Base-by-base conservation (phyloP, 805 yeast genomes). In the Vanderwaltozyma tropicalis region DNA sequence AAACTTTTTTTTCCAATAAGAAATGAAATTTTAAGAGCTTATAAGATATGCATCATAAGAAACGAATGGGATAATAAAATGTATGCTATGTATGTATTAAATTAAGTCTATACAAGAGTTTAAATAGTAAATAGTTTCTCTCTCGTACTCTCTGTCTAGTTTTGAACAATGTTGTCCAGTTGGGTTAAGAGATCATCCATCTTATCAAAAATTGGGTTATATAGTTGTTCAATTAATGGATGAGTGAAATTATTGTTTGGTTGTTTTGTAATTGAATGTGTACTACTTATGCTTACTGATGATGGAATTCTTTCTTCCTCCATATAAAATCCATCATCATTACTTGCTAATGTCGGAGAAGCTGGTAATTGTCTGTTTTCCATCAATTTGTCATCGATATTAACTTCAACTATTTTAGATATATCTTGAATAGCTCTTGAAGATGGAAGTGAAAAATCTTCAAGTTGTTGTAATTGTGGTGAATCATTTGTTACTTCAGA, bases 201-300 rank as follows among this genome's bases (percentile, higher is more conserved):
- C 45, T 70, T 71, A 18, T 67, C 66, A 35, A 78, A 62, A 7
- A 80, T 64, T 2, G 83, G 82, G 47, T 70, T 62, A 55, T 77
- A 79, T 53, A 77, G 63, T 17, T 68, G 69, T 33, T 67, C 69
- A 7, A 78, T 72, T 4, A 62, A 56, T 3, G 74, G 72, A 46
- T 70, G 74, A 21, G 63, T 46, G 2, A 9, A 3, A 7, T 17
- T 21, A 7, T 10, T n/a, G 8, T 14, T 12, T 17, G 5, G 4
- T 5, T 29, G 7, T 29, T 45, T 49, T 9, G 44, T 33, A 13
- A 41, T 34, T 3, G 58, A 47, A 22, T 41, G 28, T 4, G 49
- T 42, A 27, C 57, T 56, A 17, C 47, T 50, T 15, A 55, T 46
- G 31, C 61, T 55, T 15, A 57, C 48, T 12, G 53, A 45, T 1